Percentiles rank a stretch among this genome's conserved stretches.
These are phyloP conservation scores for Scutellaria baicalensis DNA, from an alignment of 257 asterid species.

Conservation along the genomic window DNA sequence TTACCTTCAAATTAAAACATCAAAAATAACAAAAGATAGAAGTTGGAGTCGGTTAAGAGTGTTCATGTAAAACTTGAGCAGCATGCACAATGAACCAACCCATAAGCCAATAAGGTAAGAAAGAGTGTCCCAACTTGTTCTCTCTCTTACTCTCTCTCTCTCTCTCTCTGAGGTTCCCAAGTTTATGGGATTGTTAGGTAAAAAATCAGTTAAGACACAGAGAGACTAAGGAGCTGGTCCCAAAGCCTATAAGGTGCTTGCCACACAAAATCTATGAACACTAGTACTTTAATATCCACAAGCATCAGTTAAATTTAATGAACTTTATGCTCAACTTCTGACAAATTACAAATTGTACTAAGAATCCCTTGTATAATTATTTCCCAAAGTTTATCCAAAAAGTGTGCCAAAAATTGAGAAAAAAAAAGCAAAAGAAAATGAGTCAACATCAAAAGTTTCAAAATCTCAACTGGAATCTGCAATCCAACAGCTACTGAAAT, in stretches of 20 bases:
- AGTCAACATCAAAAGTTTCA: not conserved
- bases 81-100: no score
- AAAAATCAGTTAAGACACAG: constrained; percentile 12
- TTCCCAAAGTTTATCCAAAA: not conserved
- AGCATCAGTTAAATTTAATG: not conserved
- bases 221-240: constrained; percentile 9
- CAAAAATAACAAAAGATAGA: no score
- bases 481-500: constrained; percentile 17
- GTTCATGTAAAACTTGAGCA: no score
- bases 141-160: no score
- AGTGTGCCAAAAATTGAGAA: not conserved
- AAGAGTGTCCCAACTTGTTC: no score
- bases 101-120: no score
- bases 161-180: not conserved
- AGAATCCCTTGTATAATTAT: not conserved
- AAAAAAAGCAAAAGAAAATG: not conserved
- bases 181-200: constrained; percentile 20
- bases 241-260: not conserved
- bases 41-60: no score
- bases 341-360: not conserved
- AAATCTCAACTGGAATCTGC: constrained; percentile 36
- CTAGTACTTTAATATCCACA: not conserved
- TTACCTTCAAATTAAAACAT: no score
- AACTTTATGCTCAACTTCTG: not conserved
- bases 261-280: constrained; percentile 23